Percentiles rank a stretch among this genome's conserved stretches.
Evolutionary conservation across 1,284 basidiomycete genomes (phyloP).

Genomic region (Apiotrichum veenhuisii): DNA sequence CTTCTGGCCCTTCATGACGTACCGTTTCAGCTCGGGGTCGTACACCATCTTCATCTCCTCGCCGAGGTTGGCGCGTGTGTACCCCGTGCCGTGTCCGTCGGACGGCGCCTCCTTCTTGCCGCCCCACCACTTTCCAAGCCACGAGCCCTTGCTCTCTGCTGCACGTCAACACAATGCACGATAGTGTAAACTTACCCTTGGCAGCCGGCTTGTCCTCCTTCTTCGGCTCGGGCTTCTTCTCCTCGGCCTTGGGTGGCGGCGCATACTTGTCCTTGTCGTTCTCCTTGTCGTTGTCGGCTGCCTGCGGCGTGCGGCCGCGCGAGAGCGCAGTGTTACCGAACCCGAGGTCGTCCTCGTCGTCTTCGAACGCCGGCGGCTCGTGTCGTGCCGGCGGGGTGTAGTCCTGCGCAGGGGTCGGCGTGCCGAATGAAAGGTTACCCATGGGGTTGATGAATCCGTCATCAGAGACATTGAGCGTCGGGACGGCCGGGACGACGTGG

Average conservation of each 20-base stretch:
- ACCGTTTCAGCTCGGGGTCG: conserved; percentile 88
- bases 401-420: neutral
- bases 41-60: conserved; percentile 90
- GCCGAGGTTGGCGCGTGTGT: conserved; percentile 71
- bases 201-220: neutral
- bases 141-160: conserved; percentile 11
- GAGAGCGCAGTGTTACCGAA: conserved; percentile 68
- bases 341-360: conserved; percentile 84
- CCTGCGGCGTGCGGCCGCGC: conserved; percentile 37
- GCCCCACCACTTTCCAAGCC: conserved; percentile 67
- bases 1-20: conserved; percentile 89
- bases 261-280: conserved; percentile 28
- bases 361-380: conserved; percentile 46
- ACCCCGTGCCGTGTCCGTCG: conserved; percentile 55
- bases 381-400: conserved; percentile 7
- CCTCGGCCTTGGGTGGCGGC: neutral
- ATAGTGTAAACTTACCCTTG: neutral
- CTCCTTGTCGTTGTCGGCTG: conserved; percentile 30
- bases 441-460: conserved; percentile 57
- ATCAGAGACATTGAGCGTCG: conserved; percentile 27
- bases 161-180: no score
- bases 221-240: conserved; percentile 7
- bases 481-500: conserved; percentile 8
- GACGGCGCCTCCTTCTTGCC: conserved; percentile 59
- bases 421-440: conserved; percentile 11